Conservation (phyloP, 192 early-diverging fungal species). For the Coemansia sp. region DNA sequence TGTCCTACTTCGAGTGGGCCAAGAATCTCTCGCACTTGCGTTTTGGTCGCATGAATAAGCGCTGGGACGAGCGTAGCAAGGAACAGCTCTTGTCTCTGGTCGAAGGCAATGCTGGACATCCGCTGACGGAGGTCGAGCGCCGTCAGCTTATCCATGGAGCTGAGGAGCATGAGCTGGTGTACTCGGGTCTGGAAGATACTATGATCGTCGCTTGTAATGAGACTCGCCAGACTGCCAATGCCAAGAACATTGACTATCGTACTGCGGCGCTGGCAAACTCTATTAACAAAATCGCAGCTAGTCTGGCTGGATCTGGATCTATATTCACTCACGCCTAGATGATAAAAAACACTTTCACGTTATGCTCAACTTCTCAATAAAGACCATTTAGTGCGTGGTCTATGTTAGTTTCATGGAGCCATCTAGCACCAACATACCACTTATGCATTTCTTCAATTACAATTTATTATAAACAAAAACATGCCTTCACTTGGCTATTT, state of each 20-base stretch:
- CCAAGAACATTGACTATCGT: conserved; percentile 70
- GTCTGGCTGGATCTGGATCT: conserved; percentile 73
- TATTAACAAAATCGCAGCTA: conserved; percentile 79
- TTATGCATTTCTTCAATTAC: no score
- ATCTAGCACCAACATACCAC: no score
- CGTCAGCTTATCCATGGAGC: conserved; percentile 77
- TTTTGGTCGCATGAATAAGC: conserved; percentile 83
- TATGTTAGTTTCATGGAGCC: no score
- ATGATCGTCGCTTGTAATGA: conserved; percentile 79
- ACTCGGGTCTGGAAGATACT: conserved; percentile 85
- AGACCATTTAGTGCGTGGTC: no score
- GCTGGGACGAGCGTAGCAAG: conserved; percentile 80
- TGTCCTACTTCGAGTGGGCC: conserved; percentile 82
- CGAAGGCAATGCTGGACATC: conserved; percentile 75
- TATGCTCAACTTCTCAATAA: not conserved
- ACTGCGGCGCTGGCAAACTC: conserved; percentile 79
- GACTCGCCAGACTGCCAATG: conserved; percentile 69
- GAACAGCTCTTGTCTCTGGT: conserved; percentile 68
- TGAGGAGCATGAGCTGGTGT: conserved; percentile 82
- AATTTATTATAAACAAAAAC: no score
- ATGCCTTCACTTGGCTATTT: no score
- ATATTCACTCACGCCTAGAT: conserved; percentile 63
- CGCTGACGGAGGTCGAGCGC: conserved; percentile 71
- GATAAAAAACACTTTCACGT: not conserved
- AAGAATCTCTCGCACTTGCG: conserved; percentile 84